Evolutionary conservation across 2,329 filamentous ascomycete genomes (phyloP), one percentile per base, ranked within the genome.

Genomic region (Fusarium acutatum): DNA sequence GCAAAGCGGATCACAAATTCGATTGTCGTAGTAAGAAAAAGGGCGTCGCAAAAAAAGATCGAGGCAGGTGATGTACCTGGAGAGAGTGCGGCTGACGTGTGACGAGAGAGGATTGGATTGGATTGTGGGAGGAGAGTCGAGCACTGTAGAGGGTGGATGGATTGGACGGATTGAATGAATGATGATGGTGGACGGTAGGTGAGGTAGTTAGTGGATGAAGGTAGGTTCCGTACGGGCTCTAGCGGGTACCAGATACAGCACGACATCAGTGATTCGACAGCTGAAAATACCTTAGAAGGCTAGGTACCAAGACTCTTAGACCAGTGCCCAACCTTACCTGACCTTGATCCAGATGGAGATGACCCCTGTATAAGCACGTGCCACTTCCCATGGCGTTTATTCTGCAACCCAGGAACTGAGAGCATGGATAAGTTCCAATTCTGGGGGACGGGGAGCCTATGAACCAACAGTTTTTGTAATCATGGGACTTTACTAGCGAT

Each of bases 361-460:
- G 67, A 68, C 76, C 76, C 76, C 72, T 78, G 76, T 70, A 69
- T 67, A 70, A 49, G 76, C 76, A 78, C 76, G 76, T 75, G 76
- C 76, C 76, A 75, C 47, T 49, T 44, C 30, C 24, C 38, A 50
- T 72, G 61, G 66, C 61, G 53, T 70, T 66, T 66, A 59, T 58
- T 58, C 26, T 54, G 35, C 30, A 43, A 24, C 47, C 60, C 59
- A 49, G 60, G 47, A 72, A 50, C 56, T 41, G 47, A 32, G 22
- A 34, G 40, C n/a, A 47, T 49, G 63, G 34, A 30, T 40, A 15
- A 54, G 50, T 18, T 40, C 46, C 52, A 56, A 56, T 38, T 47
- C 63, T 40, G 47, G 40, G 59, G 60, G n/a, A 34, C 18, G n/a
- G 49, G 40, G 14, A 28, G 26, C 37, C 46, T 60, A 28, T 56